A percentile compares a stretch with the other conserved stretches of the same genome.
phyloP scores from a whole-genome alignment of 768 basidiomycete genomes.

The Amanita phalloides region DNA sequence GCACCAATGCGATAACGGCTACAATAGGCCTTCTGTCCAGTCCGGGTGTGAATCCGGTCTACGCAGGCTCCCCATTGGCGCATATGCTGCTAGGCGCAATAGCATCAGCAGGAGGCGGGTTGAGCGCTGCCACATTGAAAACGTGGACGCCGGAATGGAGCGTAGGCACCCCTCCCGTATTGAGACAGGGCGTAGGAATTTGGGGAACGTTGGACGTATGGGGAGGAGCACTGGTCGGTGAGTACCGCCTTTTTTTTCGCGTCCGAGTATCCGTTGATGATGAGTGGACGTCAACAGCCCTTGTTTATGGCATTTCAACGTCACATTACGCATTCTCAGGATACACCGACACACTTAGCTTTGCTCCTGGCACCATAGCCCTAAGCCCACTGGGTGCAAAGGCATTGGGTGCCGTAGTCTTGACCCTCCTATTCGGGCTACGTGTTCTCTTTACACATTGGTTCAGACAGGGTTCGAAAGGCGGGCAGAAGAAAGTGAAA shows the following conservation, averaged over 20 bases:
- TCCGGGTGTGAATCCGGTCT: slow-evolving; percentile 21
- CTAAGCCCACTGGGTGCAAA: slow-evolving; percentile 19
- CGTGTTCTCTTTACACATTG: slow-evolving; percentile 21
- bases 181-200: slow-evolving; percentile 27
- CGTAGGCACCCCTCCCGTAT: slow-evolving; percentile 33
- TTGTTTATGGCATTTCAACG: slow-evolving; percentile 20
- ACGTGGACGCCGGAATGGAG: slow-evolving; percentile 35
- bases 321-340: slow-evolving; percentile 20
- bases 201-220: slow-evolving; percentile 37
- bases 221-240: slow-evolving; percentile 37
- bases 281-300: slow-evolving; percentile 12
- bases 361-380: slow-evolving; percentile 7
- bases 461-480: background rate
- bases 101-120: slow-evolving; percentile 35
- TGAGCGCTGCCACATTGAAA: slow-evolving; percentile 30
- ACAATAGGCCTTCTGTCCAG: slow-evolving; percentile 24
- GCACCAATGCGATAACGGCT: slow-evolving; percentile 27
- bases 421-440: slow-evolving; percentile 23
- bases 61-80: slow-evolving; percentile 28
- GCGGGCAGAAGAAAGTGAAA: background rate
- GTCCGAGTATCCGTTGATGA: background rate
- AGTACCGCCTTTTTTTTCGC: slow-evolving; percentile 6
- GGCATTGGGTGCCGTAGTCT: slow-evolving; percentile 20
- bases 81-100: slow-evolving; percentile 38
- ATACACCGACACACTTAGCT: slow-evolving; percentile 10